These are phyloP conservation scores for Nymphaea thermarum DNA, from an alignment of 164 flowering plant genomes.

Conservation along the genomic window DNA sequence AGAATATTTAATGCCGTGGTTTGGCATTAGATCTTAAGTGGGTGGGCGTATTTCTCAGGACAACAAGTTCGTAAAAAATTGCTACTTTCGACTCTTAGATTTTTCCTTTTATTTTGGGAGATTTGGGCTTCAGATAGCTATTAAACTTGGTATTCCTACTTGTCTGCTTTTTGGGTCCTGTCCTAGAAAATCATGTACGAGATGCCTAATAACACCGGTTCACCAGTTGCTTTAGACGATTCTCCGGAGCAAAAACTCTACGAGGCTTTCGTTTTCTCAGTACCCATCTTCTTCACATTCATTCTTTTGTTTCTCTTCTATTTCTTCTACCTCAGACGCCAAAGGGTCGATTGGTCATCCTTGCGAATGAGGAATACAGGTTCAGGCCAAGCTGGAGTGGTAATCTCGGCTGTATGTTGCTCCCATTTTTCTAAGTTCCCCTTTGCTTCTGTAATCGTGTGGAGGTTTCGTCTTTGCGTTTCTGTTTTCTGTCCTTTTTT, in stretches of 20 bases:
- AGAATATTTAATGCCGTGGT: no score
- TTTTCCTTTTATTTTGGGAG: no score
- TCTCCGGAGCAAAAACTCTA: constrained; percentile 40
- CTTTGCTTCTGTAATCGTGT: background rate
- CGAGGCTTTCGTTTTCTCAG: constrained; percentile 51
- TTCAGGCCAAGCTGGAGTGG: background rate
- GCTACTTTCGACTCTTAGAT: no score
- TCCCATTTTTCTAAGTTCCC: background rate
- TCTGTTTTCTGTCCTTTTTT: background rate
- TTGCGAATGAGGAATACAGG: background rate
- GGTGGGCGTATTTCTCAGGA: no score
- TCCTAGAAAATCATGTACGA: background rate
- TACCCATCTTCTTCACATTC: constrained; percentile 50
- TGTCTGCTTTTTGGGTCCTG: no score
- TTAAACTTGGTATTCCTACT: no score
- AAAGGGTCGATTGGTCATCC: constrained; percentile 45
- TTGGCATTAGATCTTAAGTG: no score
- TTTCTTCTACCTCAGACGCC: constrained; percentile 53
- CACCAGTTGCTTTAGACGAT: constrained; percentile 4
- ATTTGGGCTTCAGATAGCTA: no score
- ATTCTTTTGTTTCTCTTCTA: constrained; percentile 44
- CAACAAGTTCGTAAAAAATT: no score
- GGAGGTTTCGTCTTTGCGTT: background rate
- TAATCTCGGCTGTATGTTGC: background rate
- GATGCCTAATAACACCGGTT: background rate